Conservation (phyloP, 371 early-diverging fungal genomes). For the Apophysomyces variabilis region DNA sequence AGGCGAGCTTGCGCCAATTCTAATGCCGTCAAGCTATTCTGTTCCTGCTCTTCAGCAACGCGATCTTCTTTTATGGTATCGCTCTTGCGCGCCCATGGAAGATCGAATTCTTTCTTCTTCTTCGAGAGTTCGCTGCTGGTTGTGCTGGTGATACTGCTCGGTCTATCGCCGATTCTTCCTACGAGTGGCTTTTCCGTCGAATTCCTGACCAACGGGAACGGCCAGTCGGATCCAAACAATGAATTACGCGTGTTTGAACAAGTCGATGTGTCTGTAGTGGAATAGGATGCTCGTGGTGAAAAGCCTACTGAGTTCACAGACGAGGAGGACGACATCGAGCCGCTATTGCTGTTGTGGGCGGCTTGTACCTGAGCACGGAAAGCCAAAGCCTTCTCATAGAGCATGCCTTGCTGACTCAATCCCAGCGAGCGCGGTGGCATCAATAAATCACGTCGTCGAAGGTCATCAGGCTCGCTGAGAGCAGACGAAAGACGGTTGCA, state of each 20-base stretch:
- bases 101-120: constrained; percentile 22
- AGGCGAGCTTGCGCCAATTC: constrained; percentile 47
- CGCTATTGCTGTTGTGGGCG: constrained; percentile 19
- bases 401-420: constrained; percentile 35
- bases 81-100: constrained; percentile 23
- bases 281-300: constrained; percentile 14
- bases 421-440: constrained; percentile 26
- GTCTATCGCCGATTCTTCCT: constrained; percentile 27
- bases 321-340: constrained; percentile 10
- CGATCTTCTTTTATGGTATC: constrained; percentile 26
- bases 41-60: constrained; percentile 19
- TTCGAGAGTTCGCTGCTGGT: constrained; percentile 21
- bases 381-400: constrained; percentile 50
- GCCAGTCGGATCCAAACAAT: constrained; percentile 39
- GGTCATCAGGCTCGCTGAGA: constrained; percentile 52
- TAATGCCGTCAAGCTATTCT: constrained; percentile 32
- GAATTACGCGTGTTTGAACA: background rate
- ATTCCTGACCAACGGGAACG: constrained; percentile 33
- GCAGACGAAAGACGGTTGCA: constrained; percentile 35
- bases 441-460: constrained; percentile 40
- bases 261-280: constrained; percentile 24
- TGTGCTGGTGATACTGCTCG: background rate
- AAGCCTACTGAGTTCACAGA: constrained; percentile 10
- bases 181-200: constrained; percentile 19
- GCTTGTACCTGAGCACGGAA: constrained; percentile 49